Evolutionary conservation across 148 eudicot species (phyloP), one percentile per base, ranked within the genome.

Genomic region (Cornus florida): DNA sequence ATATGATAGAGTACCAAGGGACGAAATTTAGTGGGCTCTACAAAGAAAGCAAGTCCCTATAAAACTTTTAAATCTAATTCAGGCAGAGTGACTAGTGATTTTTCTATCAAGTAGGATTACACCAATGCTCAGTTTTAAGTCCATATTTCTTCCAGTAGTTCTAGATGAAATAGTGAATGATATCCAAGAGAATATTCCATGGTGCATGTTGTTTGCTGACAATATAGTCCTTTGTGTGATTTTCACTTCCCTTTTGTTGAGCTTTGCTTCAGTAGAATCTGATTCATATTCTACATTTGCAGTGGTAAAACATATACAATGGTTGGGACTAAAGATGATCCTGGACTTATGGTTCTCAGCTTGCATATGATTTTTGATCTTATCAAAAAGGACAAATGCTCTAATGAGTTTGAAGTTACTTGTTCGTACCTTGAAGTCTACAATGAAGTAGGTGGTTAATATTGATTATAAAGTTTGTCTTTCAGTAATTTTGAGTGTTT

Each of bases 351-450:
- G 97, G 93, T 93, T 80, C 93, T 90, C 83, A 88, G 97, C 82
- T 84, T 93, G 78, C 92, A 93, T 75, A 88, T 91, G 17, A 85
- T 93, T 46, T 93, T 93, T 77, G 90, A 90, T 80, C 86, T 86
- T 67, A 93, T 93, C 57, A 83, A 85, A 79, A 85, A 81, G 70
- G 91, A 88, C 70, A 83, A 75, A 81, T 82, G 82, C 82, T 86
- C 88, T 79, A 89, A 84, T 71, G 89, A 80, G 65, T 89, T 90
- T 80, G 90, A 90, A 84, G 97, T 93, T 68, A 84, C 93, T 72
- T 93, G 95, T 82, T 93, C 97, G 31, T 93, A 88, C 86, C 92
- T 93, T 68, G 97, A 93, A 88, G 97, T 93, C 76, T 93, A 93
- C 85, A 93, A 93, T 87, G 97, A 93, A 89, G 97, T 93, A 83